Base-by-base conservation (phyloP, 176 grass and related monocot genomes). In the Avena insularis region DNA sequence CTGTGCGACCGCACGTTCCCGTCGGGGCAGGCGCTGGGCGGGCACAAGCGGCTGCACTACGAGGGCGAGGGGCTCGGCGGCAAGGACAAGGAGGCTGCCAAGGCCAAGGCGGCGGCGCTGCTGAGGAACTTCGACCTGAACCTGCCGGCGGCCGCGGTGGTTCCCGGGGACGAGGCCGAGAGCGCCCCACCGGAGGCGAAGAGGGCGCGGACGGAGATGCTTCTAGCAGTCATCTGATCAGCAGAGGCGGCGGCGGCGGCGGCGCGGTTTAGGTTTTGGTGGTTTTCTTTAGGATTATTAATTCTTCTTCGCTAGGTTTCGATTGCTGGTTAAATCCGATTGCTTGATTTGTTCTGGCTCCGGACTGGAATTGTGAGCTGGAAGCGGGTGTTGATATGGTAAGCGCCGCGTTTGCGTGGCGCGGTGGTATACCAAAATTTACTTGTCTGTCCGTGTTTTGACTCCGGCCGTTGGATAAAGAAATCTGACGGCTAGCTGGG, bases 41-140 rank as follows among this genome's bases (percentile, higher is more conserved):
- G 96, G 6, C 93, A 98, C 88, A 98, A 95, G 93, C 91, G 96
- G 27, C 86, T 90, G 5, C 91, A 95, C 88, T 95, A 95, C 83
- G 93, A 95, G 82, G 82, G 87, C 74, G 81, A 76, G n/a, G 85
- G 59, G 3, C 13, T 47, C 50, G 16, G 74, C 69, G 75, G 27
- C 49, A 77, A 86, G 49, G 77, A 36, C 68, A 77, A 45, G 71
- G 61, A 81, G 31, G n/a, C 10, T 0, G 36, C 10, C 46, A 84
- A 88, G 82, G 19, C 43, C 19, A 88, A 74, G 73, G 11, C 83
- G 1, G 67, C 71, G 16, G 48, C 62, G 8, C 50, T 76, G 59
- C 73, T 88, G 29, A 21, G 59, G 71, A 79, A 95, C 77, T 86
- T 95, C 54, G 93, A 95, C 79, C 76, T 93, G 35, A 92, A 95